A percentile compares a stretch with the other conserved stretches of the same genome.
Evolutionary conservation across 371 early-diverging fungal genomes (phyloP).

Genomic region (Circinella minor): DNA sequence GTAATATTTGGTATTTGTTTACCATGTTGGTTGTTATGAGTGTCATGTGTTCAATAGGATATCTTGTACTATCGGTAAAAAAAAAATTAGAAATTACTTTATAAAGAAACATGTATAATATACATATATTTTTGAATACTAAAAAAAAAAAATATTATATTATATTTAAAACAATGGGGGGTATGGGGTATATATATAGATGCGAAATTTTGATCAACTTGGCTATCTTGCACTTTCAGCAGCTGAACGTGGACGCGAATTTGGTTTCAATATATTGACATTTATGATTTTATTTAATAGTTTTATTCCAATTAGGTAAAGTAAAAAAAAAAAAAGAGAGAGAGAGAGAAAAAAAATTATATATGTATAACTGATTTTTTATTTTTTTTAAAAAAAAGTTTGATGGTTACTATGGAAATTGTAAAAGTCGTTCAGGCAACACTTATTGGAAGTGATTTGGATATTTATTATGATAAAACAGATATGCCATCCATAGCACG

Average conservation of each 20-base stretch:
- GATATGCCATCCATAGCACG: slow-evolving; percentile 88
- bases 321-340: neutral
- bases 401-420: slow-evolving; percentile 92
- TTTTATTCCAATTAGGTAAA: slow-evolving; percentile 85
- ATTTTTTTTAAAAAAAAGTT: too few species aligned
- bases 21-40: slow-evolving; percentile 83
- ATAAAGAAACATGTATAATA: too few species aligned
- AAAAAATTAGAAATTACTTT: neutral
- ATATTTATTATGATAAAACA: slow-evolving; percentile 83
- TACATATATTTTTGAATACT: too few species aligned
- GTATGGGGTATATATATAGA: neutral
- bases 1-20: slow-evolving; percentile 92
- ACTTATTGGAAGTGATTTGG: slow-evolving; percentile 82
- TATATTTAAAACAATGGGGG: too few species aligned
- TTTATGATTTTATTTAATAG: slow-evolving; percentile 91
- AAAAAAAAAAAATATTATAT: too few species aligned
- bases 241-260: slow-evolving; percentile 44
- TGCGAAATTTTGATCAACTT: slow-evolving; percentile 22
- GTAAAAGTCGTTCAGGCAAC: slow-evolving; percentile 84
- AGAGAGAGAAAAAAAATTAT: too few species aligned
- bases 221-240: slow-evolving; percentile 35
- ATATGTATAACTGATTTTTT: too few species aligned
- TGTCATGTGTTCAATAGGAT: slow-evolving; percentile 81
- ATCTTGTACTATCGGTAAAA: slow-evolving; percentile 55
- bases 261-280: slow-evolving; percentile 78